Evolutionary conservation across 768 basidiomycete genomes (phyloP).

Genomic region (Mycena rebaudengoi): DNA sequence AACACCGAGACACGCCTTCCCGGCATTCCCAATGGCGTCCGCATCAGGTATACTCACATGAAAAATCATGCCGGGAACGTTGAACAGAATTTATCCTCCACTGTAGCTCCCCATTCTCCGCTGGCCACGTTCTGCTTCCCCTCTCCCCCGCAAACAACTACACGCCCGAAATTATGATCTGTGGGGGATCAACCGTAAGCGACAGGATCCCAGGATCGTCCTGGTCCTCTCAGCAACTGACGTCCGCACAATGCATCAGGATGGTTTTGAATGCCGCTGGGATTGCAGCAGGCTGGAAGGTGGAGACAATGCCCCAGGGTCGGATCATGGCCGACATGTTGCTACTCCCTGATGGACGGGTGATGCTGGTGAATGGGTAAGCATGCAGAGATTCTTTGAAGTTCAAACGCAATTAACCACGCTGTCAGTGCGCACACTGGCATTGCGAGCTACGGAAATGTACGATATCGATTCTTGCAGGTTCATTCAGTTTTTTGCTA

Average conservation of each 20-base stretch:
- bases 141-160: constrained; percentile 46
- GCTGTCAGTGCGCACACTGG: constrained; percentile 41
- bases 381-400: neutral
- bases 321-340: constrained; percentile 48
- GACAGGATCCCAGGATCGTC: constrained; percentile 38
- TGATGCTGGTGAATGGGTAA: constrained; percentile 52
- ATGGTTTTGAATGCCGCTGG: constrained; percentile 51
- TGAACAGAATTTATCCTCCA: neutral
- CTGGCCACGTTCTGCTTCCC: constrained; percentile 47
- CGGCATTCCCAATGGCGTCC: constrained; percentile 54
- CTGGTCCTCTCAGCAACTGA: constrained; percentile 49
- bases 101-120: constrained; percentile 44
- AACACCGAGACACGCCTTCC: constrained; percentile 50
- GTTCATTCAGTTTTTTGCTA: constrained; percentile 3
- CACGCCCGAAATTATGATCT: constrained; percentile 56
- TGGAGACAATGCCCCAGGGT: constrained; percentile 53
- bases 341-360: constrained; percentile 49
- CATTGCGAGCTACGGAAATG: constrained; percentile 48
- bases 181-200: constrained; percentile 50
- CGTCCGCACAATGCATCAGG: constrained; percentile 52
- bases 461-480: constrained; percentile 9
- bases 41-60: constrained; percentile 37
- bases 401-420: neutral
- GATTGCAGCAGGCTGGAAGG: constrained; percentile 53
- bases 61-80: too few species aligned